Evolutionary conservation across 2,329 filamentous ascomycete genomes (phyloP).

Genomic region (Peltaster fructicola): DNA sequence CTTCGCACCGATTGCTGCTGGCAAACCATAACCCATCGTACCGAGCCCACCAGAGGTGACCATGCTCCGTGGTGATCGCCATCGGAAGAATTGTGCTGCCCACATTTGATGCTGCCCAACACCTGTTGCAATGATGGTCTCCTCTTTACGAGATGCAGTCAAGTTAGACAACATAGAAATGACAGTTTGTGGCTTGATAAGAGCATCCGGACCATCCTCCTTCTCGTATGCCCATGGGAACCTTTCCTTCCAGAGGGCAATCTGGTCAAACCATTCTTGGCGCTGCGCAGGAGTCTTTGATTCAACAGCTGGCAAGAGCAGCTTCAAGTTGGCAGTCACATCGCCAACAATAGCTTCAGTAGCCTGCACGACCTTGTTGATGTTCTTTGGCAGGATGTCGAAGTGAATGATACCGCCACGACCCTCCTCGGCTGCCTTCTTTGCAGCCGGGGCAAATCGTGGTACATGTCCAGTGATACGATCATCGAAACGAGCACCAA

Average conservation of each 20-base stretch:
- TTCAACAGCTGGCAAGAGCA: slow-evolving; percentile 57
- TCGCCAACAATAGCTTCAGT: slow-evolving; percentile 93
- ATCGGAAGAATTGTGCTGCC: slow-evolving; percentile 91
- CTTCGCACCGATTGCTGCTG: slow-evolving; percentile 88
- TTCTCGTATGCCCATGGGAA: slow-evolving; percentile 81
- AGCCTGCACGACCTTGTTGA: slow-evolving; percentile 97
- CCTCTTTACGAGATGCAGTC: slow-evolving; percentile 60
- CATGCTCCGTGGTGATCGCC: slow-evolving; percentile 81
- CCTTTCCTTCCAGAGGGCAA: slow-evolving; percentile 75
- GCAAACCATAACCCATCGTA: slow-evolving; percentile 91
- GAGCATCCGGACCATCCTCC: slow-evolving; percentile 46
- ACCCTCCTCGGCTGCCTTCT: slow-evolving; percentile 63
- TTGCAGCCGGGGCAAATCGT: slow-evolving; percentile 81
- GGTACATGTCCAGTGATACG: slow-evolving; percentile 68
- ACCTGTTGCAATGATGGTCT: slow-evolving; percentile 79
- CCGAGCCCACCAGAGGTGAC: slow-evolving; percentile 91
- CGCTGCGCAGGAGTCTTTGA: slow-evolving; percentile 45
- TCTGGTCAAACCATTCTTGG: slow-evolving; percentile 76
- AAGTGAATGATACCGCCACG: slow-evolving; percentile 94
- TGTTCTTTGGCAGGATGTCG: slow-evolving; percentile 98
- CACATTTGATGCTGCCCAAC: slow-evolving; percentile 99
- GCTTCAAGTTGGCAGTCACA: slow-evolving; percentile 58
- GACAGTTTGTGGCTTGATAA: slow-evolving; percentile 88
- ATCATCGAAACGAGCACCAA: slow-evolving; percentile 90
- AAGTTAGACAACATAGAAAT: slow-evolving; percentile 81